Percentiles rank a stretch among this genome's conserved stretches.
These are phyloP conservation scores for Populus hybrid DNA, from an alignment of 441 rosid species.

Conservation along the genomic window DNA sequence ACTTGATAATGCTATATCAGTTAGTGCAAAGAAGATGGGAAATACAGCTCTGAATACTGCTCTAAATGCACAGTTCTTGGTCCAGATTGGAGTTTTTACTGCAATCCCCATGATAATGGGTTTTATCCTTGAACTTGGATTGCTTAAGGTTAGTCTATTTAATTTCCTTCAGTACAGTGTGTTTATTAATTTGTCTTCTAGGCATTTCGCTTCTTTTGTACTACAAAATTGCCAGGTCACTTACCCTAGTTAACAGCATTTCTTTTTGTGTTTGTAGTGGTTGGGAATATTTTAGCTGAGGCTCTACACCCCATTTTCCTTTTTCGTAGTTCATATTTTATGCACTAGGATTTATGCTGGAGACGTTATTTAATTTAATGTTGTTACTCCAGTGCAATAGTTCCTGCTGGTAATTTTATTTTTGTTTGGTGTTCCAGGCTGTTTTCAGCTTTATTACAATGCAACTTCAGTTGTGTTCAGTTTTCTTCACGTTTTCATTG, in stretches of 20 bases:
- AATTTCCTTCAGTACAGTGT: conserved; percentile 12
- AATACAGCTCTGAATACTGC: conserved; percentile 90
- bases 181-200: conserved; percentile 5
- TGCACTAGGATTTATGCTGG: neutral
- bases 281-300: neutral
- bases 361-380: too few species aligned
- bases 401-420: neutral
- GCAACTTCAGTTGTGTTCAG: conserved; percentile 96
- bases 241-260: neutral
- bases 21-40: conserved; percentile 49
- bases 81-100: conserved; percentile 97
- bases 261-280: neutral
- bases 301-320: neutral
- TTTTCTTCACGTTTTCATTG: conserved; percentile 95
- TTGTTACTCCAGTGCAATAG: neutral
- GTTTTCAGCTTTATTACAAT: conserved; percentile 92
- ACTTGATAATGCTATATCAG: conserved; percentile 60
- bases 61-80: conserved; percentile 90
- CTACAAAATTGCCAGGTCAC: neutral
- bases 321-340: neutral
- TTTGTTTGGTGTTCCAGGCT: conserved; percentile 53
- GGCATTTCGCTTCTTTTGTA: neutral
- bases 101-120: conserved; percentile 99
- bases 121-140: conserved; percentile 89
- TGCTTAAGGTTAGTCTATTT: conserved; percentile 65